Percentiles rank a stretch among this genome's conserved stretches.
phyloP scores from a whole-genome alignment of 768 basidiomycete species.

The Xerocomus potaroensis region DNA sequence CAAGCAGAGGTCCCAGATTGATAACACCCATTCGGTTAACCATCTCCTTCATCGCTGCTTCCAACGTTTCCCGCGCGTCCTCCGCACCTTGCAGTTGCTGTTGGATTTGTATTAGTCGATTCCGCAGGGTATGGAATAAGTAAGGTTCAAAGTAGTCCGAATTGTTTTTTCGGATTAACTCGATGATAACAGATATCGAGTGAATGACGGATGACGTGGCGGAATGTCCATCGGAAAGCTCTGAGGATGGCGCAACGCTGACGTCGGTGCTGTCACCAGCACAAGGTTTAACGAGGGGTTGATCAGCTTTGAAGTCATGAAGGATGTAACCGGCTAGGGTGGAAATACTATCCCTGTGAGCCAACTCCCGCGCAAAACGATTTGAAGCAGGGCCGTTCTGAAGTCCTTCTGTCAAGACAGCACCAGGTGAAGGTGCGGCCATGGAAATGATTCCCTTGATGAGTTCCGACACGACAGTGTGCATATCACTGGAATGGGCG shows the following conservation, averaged over 20 bases:
- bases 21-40: constrained; percentile 86
- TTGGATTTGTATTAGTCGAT: constrained; percentile 83
- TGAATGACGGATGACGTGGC: constrained; percentile 78
- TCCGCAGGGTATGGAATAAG: constrained; percentile 89
- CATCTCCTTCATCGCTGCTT: constrained; percentile 74
- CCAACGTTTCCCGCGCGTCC: constrained; percentile 61
- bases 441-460: constrained; percentile 94
- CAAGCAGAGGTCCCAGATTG: constrained; percentile 79
- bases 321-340: constrained; percentile 77
- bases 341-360: constrained; percentile 62
- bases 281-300: constrained; percentile 18
- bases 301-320: constrained; percentile 44
- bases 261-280: constrained; percentile 13
- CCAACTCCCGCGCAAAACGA: constrained; percentile 84
- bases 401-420: constrained; percentile 64
- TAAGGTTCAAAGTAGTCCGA: constrained; percentile 99
- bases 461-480: constrained; percentile 83
- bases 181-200: constrained; percentile 84
- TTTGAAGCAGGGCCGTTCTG: constrained; percentile 77
- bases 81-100: constrained; percentile 58
- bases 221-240: constrained; percentile 42
- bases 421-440: constrained; percentile 82
- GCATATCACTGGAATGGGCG: constrained; percentile 64
- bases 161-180: constrained; percentile 95
- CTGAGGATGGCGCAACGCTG: constrained; percentile 4